phyloP scores from a whole-genome alignment of 352 stramenopile species.

The Pythium inflatum region DNA sequence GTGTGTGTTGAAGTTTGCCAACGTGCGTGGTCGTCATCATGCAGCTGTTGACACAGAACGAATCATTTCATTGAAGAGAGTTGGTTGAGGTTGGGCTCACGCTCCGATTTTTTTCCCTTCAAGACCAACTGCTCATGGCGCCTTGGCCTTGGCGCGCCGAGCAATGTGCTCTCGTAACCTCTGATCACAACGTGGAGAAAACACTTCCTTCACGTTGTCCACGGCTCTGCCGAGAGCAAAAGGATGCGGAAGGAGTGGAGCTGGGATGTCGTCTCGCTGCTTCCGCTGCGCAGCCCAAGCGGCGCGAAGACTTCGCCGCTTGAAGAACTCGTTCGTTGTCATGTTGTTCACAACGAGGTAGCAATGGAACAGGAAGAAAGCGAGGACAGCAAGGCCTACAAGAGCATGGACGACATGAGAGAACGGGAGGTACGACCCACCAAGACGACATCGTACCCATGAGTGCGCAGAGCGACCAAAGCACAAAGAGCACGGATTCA shows the following conservation, averaged over 20 bases:
- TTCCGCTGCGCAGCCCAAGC: background rate
- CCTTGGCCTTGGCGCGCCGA: background rate
- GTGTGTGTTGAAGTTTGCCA: too few relatives aligned
- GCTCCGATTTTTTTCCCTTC: too few relatives aligned
- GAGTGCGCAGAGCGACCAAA: constrained; percentile 50
- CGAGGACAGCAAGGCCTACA: constrained; percentile 44
- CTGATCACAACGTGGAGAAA: constrained; percentile 22
- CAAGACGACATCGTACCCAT: constrained; percentile 45
- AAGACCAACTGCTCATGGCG: background rate
- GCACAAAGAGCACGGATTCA: constrained; percentile 42
- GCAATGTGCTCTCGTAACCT: constrained; percentile 19
- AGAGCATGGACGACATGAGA: background rate
- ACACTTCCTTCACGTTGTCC: constrained; percentile 23
- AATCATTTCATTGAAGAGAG: too few relatives aligned
- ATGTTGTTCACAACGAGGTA: constrained; percentile 57
- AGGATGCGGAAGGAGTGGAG: constrained; percentile 3
- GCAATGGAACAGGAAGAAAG: constrained; percentile 59
- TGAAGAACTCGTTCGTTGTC: constrained; percentile 83
- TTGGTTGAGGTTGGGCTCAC: too few relatives aligned
- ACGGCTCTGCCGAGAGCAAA: constrained; percentile 22
- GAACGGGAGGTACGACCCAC: background rate
- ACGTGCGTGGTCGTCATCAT: too few relatives aligned
- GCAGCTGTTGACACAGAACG: too few relatives aligned
- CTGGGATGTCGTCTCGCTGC: background rate
- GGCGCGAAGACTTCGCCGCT: constrained; percentile 38